A percentile compares a stretch with the other conserved stretches of the same genome.
phyloP scores from a whole-genome alignment of 192 early-diverging fungal species.

The Linnemannia zychae region DNA sequence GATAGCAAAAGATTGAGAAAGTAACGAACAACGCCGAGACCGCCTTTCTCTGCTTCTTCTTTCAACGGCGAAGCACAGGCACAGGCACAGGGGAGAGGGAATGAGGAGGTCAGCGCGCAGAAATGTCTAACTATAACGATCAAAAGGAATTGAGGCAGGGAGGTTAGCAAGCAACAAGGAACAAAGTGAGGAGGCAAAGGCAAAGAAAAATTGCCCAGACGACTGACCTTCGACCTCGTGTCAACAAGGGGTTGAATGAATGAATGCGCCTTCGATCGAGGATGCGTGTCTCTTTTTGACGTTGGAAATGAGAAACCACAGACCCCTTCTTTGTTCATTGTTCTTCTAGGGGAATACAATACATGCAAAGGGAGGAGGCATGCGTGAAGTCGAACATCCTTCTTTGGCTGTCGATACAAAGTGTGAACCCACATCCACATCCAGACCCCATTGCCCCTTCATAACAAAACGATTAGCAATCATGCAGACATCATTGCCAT shows the following conservation, averaged over 20 bases:
- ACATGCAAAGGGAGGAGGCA: neutral
- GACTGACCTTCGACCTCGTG: neutral
- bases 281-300: neutral
- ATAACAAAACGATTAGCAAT: neutral
- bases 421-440: neutral
- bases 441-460: neutral
- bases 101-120: neutral
- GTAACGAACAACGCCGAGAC: neutral
- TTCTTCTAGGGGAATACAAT: neutral
- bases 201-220: neutral
- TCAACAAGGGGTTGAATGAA: conserved; percentile 1
- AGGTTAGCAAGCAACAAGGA: neutral
- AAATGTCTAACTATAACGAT: neutral
- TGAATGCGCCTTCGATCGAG: neutral
- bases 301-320: neutral
- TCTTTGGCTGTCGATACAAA: neutral
- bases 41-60: neutral
- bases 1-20: neutral
- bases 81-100: neutral
- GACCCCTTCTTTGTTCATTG: neutral
- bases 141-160: neutral
- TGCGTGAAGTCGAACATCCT: neutral
- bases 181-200: neutral
- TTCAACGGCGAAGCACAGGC: neutral
- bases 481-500: neutral